These are phyloP conservation scores for Pseudozyma tsukubaensis DNA, from an alignment of 1,284 basidiomycete species.

Conservation along the genomic window DNA sequence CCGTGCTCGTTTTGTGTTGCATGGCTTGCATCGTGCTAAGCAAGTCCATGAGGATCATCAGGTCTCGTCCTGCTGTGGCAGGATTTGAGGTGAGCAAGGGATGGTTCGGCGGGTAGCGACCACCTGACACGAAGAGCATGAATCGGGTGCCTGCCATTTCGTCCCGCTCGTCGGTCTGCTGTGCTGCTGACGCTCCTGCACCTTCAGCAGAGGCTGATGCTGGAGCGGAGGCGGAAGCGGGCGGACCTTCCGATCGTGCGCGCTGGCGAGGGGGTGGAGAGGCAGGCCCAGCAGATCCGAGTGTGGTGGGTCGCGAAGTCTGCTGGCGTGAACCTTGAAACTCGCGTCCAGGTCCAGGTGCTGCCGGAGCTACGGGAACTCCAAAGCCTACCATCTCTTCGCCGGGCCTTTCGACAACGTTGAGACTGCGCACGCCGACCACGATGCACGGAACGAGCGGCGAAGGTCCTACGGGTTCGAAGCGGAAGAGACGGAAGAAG, in stretches of 20 bases:
- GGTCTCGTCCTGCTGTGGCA: conserved; percentile 59
- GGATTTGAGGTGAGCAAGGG: conserved; percentile 60
- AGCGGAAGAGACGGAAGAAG: conserved; percentile 66
- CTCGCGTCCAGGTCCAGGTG: conserved; percentile 20
- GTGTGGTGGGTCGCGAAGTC: conserved; percentile 37
- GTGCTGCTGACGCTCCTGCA: conserved; percentile 1
- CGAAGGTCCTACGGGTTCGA: conserved; percentile 50
- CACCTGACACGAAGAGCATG: conserved; percentile 65
- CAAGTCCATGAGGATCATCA: conserved; percentile 67
- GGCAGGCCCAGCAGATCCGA: conserved; percentile 18
- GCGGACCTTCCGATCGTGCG: conserved; percentile 21
- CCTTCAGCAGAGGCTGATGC: background rate
- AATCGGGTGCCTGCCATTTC: conserved; percentile 56
- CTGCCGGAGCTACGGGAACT: background rate
- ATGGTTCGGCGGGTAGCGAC: conserved; percentile 61
- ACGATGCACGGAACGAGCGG: conserved; percentile 62
- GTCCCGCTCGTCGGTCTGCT: conserved; percentile 10
- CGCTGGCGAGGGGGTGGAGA: conserved; percentile 14
- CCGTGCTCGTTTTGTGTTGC: conserved; percentile 58
- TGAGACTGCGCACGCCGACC: conserved; percentile 63
- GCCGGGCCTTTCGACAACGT: conserved; percentile 50
- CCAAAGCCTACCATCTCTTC: conserved; percentile 28
- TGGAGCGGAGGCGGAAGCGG: conserved; percentile 1
- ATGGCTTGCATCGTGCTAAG: conserved; percentile 60
- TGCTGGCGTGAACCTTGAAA: conserved; percentile 31